These are phyloP conservation scores for Metschnikowia koreensis DNA, from an alignment of 805 yeast species.

Conservation along the genomic window DNA sequence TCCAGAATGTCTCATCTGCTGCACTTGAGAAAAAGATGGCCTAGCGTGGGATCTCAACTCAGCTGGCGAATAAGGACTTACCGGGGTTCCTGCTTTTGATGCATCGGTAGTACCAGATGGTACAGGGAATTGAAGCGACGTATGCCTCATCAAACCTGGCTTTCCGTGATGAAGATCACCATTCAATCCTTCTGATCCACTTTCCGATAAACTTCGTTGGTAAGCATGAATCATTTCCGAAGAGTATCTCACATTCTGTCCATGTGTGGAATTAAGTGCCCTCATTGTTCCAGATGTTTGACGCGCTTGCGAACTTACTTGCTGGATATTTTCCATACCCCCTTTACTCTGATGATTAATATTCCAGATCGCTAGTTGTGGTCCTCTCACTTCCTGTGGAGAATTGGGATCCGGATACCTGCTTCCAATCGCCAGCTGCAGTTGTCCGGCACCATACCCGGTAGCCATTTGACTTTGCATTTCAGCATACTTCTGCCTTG, in stretches of 20 bases:
- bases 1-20: not conserved
- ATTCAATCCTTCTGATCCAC: not conserved
- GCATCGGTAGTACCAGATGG: not conserved
- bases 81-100: not conserved
- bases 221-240: conserved; percentile 10
- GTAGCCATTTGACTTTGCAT: not conserved
- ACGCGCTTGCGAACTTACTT: not conserved
- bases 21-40: not conserved
- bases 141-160: not conserved
- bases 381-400: not conserved
- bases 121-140: not conserved
- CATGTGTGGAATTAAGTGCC: not conserved
- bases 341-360: not conserved
- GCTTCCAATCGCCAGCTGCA: too few relatives aligned
- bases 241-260: conserved; percentile 3
- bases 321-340: not conserved
- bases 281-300: not conserved
- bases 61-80: not conserved
- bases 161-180: not conserved
- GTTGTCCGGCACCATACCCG: not conserved
- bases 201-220: conserved; percentile 8
- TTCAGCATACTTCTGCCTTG: not conserved
- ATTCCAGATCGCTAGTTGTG: not conserved
- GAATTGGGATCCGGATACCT: not conserved
- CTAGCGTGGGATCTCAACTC: not conserved